Evolutionary conservation across 164 flowering plant genomes (phyloP).

Genomic region (Pachysandra terminalis): DNA sequence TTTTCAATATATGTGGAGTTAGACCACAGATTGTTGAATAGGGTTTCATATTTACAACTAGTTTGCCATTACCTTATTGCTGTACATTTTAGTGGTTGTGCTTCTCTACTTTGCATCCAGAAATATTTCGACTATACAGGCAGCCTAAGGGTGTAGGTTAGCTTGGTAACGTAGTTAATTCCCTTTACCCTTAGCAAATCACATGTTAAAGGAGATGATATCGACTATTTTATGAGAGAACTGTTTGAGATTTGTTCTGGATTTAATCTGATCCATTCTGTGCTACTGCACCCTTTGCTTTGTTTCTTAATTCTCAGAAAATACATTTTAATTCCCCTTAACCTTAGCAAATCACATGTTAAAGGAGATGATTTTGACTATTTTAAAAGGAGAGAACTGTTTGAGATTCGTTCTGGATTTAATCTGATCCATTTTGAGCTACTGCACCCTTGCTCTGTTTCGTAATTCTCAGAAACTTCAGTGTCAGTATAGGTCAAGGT

Average conservation of each 20-base stretch:
- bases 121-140: not conserved
- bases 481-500: not conserved
- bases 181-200: not conserved
- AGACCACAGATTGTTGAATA: slow-evolving; percentile 66
- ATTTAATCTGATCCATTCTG: not conserved
- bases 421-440: not conserved
- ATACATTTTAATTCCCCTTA: not conserved
- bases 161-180: not conserved
- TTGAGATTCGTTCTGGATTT: not conserved
- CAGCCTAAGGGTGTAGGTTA: not conserved
- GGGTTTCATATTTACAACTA: slow-evolving; percentile 4
- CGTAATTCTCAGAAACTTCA: not conserved
- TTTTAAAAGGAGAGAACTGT: not conserved
- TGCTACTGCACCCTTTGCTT: not conserved
- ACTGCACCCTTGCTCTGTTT: not conserved
- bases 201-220: not conserved
- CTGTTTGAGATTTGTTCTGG: not conserved
- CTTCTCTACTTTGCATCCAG: slow-evolving; percentile 5
- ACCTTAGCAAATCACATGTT: not conserved
- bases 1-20: slow-evolving; percentile 85
- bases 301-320: not conserved
- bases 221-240: not conserved
- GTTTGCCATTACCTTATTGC: not conserved
- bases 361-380: not conserved
- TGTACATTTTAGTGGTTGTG: too few relatives aligned